phyloP scores from a whole-genome alignment of 2,329 filamentous ascomycete genomes.

The Scedosporium boydii region DNA sequence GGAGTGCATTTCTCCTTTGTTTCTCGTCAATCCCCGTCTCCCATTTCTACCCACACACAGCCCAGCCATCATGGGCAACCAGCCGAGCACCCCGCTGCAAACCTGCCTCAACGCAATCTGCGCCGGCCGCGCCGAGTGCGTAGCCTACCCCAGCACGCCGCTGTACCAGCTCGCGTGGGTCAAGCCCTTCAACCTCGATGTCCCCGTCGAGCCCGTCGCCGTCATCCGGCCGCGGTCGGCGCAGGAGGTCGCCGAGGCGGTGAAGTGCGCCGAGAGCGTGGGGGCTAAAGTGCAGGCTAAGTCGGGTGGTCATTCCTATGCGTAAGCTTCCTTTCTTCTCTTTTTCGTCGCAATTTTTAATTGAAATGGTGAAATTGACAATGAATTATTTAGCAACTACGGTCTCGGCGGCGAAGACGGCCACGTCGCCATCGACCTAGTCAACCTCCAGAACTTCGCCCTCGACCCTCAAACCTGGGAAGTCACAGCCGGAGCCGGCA shows the following conservation, averaged over 20 bases:
- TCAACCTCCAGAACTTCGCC: constrained; percentile 39
- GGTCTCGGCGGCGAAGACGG: constrained; percentile 41
- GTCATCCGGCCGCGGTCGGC: constrained; percentile 45
- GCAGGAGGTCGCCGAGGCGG: constrained; percentile 44
- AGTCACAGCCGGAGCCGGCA: constrained; percentile 46
- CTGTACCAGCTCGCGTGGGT: constrained; percentile 41
- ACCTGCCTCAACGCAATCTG: constrained; percentile 39
- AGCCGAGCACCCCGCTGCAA: constrained; percentile 28
- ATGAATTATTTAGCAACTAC: constrained; percentile 21
- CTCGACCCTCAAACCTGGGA: constrained; percentile 43
- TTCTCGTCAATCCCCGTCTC: too few relatives aligned
- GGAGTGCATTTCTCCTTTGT: too few relatives aligned
- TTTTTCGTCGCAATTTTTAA: neutral
- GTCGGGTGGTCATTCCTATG: constrained; percentile 57
- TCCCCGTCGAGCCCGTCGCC: constrained; percentile 39
- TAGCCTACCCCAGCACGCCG: constrained; percentile 31
- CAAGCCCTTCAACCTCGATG: constrained; percentile 42
- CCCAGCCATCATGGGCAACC: constrained; percentile 29
- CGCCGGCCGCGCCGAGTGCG: constrained; percentile 32
- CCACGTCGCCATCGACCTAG: constrained; percentile 43
- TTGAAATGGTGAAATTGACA: neutral
- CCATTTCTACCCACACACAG: neutral
- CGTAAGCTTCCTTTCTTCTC: constrained; percentile 22
- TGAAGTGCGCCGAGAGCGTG: constrained; percentile 44
- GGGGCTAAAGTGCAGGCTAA: constrained; percentile 49